Evolutionary conservation across 2,329 filamentous ascomycete genomes (phyloP).

Genomic region (Colletotrichum tofieldiae): DNA sequence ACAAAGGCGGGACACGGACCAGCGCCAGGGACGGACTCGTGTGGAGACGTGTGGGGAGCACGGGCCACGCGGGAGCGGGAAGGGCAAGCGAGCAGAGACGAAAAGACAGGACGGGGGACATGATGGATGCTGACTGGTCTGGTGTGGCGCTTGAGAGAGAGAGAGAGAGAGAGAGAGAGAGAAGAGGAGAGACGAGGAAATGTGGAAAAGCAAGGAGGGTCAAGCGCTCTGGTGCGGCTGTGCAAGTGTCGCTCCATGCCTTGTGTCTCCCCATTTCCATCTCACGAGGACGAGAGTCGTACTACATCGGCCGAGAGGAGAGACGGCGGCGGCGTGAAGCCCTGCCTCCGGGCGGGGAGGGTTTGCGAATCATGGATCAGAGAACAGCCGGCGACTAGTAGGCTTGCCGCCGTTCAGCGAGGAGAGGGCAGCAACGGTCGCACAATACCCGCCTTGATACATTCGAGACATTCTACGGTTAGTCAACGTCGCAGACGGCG

Average conservation of each 20-base stretch:
- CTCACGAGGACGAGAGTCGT: slow-evolving; percentile 1
- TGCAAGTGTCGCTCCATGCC: slow-evolving; percentile 19
- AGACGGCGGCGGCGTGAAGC: slow-evolving; percentile 15
- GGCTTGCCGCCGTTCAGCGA: slow-evolving; percentile 3
- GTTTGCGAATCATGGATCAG: slow-evolving; percentile 17
- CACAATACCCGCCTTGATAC: background rate
- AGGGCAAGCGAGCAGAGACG: background rate
- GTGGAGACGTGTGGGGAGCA: slow-evolving; percentile 2
- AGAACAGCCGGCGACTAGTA: background rate
- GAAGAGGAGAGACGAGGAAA: background rate
- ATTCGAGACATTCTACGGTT: slow-evolving; percentile 5
- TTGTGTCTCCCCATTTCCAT: slow-evolving; percentile 3
- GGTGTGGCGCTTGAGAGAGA: slow-evolving; percentile 28
- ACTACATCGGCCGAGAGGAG: slow-evolving; percentile 1
- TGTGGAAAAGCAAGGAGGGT: background rate
- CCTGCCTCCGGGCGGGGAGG: background rate
- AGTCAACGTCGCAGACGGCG: slow-evolving; percentile 18
- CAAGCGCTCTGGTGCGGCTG: slow-evolving; percentile 42
- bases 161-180: background rate
- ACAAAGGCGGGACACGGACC: background rate
- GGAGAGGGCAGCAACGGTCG: background rate
- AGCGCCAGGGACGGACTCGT: background rate
- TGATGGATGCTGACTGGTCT: slow-evolving; percentile 16
- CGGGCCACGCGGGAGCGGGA: slow-evolving; percentile 13
- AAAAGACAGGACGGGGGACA: background rate